Evolutionary conservation across 768 basidiomycete species (phyloP).

Genomic region (Neoboletus magnificus): DNA sequence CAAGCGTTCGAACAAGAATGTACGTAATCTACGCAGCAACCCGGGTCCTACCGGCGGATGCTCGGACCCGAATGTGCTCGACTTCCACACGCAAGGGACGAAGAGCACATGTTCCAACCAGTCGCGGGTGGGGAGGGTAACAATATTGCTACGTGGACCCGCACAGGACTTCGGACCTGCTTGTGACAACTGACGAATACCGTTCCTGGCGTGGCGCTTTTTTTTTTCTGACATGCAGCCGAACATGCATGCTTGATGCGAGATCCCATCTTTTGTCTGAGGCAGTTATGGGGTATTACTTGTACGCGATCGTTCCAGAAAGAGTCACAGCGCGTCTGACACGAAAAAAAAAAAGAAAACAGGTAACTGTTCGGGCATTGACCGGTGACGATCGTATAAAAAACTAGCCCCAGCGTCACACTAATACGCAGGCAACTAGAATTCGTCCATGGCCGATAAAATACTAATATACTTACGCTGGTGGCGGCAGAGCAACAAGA

Average conservation of each 20-base stretch:
- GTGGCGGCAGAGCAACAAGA: constrained; percentile 27
- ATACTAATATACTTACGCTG: constrained; percentile 38
- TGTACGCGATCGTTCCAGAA: background rate
- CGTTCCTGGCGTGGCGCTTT: constrained; percentile 23
- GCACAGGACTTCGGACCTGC: background rate
- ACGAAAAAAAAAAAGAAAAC: background rate
- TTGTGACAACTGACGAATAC: background rate
- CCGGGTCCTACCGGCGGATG: background rate
- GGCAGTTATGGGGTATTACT: background rate
- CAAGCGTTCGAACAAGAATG: background rate
- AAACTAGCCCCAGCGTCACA: constrained; percentile 4
- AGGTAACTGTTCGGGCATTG: background rate
- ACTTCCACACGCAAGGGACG: background rate
- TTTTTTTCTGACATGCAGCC: constrained; percentile 15
- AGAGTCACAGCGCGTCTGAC: background rate
- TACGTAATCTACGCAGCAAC: constrained; percentile 3
- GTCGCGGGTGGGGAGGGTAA: background rate
- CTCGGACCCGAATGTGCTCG: background rate
- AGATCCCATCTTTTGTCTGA: constrained; percentile 13
- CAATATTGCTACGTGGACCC: background rate
- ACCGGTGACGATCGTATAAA: constrained; percentile 3
- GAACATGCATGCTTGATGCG: constrained; percentile 9
- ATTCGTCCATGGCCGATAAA: constrained; percentile 20
- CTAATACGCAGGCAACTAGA: constrained; percentile 4
- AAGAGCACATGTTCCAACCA: background rate